Conservation (phyloP, 140 eudicot genomes). For the Anethum foeniculum region DNA sequence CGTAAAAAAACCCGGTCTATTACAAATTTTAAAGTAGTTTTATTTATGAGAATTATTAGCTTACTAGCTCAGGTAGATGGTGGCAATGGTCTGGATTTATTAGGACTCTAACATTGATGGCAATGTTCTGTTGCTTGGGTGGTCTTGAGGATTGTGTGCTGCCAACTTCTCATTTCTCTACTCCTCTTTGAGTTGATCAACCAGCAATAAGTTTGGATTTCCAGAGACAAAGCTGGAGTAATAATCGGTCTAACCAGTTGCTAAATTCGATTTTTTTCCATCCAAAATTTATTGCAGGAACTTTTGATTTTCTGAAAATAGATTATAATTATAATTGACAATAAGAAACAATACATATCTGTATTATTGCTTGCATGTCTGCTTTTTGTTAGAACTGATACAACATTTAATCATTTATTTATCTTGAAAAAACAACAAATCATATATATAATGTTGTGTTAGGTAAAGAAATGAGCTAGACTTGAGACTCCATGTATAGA, state of each 20-base stretch:
- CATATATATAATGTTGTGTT: neutral
- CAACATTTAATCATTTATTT: neutral
- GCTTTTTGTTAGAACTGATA: neutral
- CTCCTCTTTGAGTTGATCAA: neutral
- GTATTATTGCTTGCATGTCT: neutral
- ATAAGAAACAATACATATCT: neutral
- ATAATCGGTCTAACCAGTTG: neutral
- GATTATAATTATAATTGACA: neutral
- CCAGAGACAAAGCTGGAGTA: neutral
- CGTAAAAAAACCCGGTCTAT: neutral
- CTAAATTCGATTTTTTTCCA: neutral
- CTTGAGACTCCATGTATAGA: neutral
- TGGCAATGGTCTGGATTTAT: neutral
- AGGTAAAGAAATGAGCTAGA: neutral
- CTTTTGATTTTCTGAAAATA: neutral
- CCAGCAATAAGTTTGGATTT: neutral
- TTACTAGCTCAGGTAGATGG: neutral
- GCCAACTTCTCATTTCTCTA: neutral
- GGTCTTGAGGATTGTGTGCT: neutral
- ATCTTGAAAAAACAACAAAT: neutral
- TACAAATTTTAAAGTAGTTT: neutral
- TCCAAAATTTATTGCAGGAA: neutral
- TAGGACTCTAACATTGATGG: neutral
- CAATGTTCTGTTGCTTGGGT: neutral
- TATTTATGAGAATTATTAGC: neutral